Base-by-base conservation (phyloP, 148 eudicot genomes). In the Polygonum aviculare region DNA sequence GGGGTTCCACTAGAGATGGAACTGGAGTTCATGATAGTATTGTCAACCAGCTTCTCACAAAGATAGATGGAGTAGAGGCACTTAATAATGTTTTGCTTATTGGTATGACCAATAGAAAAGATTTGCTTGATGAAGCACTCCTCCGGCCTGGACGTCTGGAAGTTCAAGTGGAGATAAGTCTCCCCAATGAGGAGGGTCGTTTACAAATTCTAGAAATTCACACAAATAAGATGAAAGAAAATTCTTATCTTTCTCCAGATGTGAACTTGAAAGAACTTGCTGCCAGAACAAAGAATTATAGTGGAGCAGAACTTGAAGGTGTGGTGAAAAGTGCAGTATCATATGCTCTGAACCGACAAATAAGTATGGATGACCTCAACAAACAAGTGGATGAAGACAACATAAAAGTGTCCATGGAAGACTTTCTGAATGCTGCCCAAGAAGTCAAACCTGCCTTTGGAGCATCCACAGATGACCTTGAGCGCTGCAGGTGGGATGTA, bases 261-360 rank as follows among this genome's bases (percentile, higher is more conserved):
- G 84, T 95, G 65, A 84, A 91, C 82, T 86, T 95, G 85, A 83
- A 84, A 81, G 97, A 89, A 73, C 84, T 95, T 59, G 99, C 99
- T 84, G 96, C 97, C 54, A 85, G 91, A 80, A 88, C 99, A 80
- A 95, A 93, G 86, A 95, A 95, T 80, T 95, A 90, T 54, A 95
- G 99, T 82, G 99, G 99, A 39, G 99, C 99, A 47, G 99, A 95
- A 80, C 99, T 95, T 82, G 99, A 95, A 87, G 99, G 99, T 84
- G 97, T 93, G 74, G 99, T 91, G 16, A 95, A 95, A 81, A 92
- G 99, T 89, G 97, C 99, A 75, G 97, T 91, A 19, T 95, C 99
- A 50, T 95, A 75, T 86, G 97, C 99, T 72, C 83, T 95, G 80
- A 92, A 95, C 75, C 83, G 96, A 31, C 97, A 95, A 76, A 73